Evolutionary conservation across 805 yeast species (phyloP).

Genomic region (Wickerhamomyces bovis): DNA sequence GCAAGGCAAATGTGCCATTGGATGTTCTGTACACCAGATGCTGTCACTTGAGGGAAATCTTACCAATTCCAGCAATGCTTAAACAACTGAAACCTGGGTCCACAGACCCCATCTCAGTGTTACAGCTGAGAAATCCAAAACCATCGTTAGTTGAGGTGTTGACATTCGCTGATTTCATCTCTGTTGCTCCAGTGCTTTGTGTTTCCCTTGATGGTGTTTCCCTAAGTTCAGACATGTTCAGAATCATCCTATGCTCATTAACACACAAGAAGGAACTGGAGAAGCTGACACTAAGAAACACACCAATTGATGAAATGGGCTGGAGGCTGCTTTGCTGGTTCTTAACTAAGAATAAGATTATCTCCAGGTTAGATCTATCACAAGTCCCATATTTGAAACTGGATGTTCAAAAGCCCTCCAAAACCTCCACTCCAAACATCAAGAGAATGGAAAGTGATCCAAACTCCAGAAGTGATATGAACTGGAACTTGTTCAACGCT

Average conservation of each 20-base stretch:
- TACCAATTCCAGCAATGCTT: constrained; percentile 86
- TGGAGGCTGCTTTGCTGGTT: constrained; percentile 82
- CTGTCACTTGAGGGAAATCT: constrained; percentile 84
- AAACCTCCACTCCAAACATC: constrained; percentile 25
- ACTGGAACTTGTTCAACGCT: constrained; percentile 77
- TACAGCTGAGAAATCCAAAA: constrained; percentile 75
- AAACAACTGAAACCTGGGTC: constrained; percentile 73
- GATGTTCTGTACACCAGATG: constrained; percentile 85
- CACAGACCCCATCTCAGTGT: constrained; percentile 70
- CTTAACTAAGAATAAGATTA: constrained; percentile 52
- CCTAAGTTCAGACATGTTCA: constrained; percentile 69
- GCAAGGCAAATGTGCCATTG: constrained; percentile 33
- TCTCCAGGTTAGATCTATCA: constrained; percentile 61
- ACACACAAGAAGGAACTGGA: constrained; percentile 55
- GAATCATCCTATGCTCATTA: constrained; percentile 61
- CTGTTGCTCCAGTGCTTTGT: constrained; percentile 78
- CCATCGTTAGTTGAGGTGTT: constrained; percentile 86
- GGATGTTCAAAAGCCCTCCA: constrained; percentile 33
- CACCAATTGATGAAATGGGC: constrained; percentile 66
- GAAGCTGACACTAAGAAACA: constrained; percentile 73
- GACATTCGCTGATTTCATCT: constrained; percentile 80
- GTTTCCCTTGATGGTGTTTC: constrained; percentile 75
- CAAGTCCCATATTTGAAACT: constrained; percentile 37
- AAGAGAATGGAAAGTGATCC: constrained; percentile 32
- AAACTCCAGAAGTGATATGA: constrained; percentile 58